Base-by-base conservation (phyloP, 805 yeast species). In the Candida lessepsii region DNA sequence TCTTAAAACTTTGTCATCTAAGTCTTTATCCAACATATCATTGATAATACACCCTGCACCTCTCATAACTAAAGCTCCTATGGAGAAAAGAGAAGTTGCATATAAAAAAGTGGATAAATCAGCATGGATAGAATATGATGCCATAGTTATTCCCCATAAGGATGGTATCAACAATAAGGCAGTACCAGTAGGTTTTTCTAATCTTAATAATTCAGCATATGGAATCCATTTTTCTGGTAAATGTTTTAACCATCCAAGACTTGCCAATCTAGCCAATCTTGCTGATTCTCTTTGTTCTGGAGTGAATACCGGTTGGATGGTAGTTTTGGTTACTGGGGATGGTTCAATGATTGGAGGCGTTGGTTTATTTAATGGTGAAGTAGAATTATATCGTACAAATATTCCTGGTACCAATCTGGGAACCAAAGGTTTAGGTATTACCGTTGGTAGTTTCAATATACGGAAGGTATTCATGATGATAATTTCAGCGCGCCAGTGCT, bases 11-110 rank as follows among this genome's bases (percentile, higher is more conserved):
- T 88, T 76, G 47, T 75, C 72, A 55, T 93, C 99, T 35, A 90
- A 69, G 44, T 91, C 73, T 39, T 88, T 70, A 58, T 93, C 99
- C 57, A 83, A 70, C 32, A 91, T 70, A 61, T 93, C 99, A 58
- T 93, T 93, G 40, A 93, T 82, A 0, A 96, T 90, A 60, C 99
- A 93, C 0, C 99, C 99, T 1, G 96, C 97, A 19, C 98, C 96
- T 60, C 99, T 76, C 96, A 95, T 93, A 13, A 91, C 72, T 28
- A 90, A 54, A 0, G 97, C 77, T 10, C 99, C 99, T 3, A 83
- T 69, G 4, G 91, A 81, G 57, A 89, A 93, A 10, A 89, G 65
- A 0, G 78, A 73, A 24, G 87, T 57, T 54, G 82, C 86, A 54
- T 73, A 75, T 0, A 73, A 44, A 0, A 91, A 82, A 1, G 80